Percentiles rank a stretch among this genome's conserved stretches.
These are phyloP conservation scores for Suillus fuscotomentosus DNA, from an alignment of 768 basidiomycete species.

Conservation along the genomic window DNA sequence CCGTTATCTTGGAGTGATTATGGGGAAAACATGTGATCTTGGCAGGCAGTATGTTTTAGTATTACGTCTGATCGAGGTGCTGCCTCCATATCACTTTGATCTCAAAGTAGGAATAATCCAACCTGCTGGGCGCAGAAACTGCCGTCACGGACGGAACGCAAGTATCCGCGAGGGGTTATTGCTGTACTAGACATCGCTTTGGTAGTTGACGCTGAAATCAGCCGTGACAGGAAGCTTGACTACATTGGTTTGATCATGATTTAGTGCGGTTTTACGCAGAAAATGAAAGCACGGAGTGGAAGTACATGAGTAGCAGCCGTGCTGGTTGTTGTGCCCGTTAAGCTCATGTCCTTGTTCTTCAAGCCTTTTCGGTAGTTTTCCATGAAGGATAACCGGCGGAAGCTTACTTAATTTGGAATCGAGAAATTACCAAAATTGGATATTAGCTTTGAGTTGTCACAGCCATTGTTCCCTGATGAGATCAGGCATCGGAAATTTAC, in stretches of 20 bases:
- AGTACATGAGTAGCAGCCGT: neutral
- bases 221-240: neutral
- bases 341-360: neutral
- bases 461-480: conserved; percentile 1
- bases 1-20: neutral
- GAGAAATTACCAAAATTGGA: neutral
- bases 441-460: neutral
- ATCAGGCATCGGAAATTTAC: neutral
- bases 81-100: neutral
- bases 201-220: neutral
- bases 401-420: neutral
- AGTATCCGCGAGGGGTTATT: neutral
- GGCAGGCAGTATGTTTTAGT: neutral
- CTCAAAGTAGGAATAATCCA: neutral
- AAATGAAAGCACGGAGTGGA: neutral
- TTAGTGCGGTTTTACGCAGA: neutral
- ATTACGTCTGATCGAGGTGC: neutral
- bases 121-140: neutral
- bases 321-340: neutral
- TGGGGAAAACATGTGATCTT: neutral
- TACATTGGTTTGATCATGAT: neutral
- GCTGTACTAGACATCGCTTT: neutral
- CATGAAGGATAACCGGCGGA: neutral
- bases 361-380: neutral
- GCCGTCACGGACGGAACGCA: neutral